Conservation (phyloP, 108 stramenopile species). For the Stephanodiscus minutulus region DNA sequence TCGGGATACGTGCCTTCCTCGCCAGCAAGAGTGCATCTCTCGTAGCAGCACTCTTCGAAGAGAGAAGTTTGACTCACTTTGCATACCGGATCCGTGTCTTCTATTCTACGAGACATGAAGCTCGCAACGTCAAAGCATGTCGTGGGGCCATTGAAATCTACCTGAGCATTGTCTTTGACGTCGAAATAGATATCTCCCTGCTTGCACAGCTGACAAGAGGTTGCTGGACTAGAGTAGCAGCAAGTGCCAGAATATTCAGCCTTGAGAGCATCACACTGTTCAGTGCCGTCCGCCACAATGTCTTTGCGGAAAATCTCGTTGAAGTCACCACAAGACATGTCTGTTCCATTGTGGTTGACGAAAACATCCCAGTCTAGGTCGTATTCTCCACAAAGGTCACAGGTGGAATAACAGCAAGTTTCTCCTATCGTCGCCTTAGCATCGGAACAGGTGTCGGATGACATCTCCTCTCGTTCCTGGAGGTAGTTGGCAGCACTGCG, state of each 20-base stretch:
- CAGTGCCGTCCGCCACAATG: slow-evolving; percentile 30
- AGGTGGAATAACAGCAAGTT: slow-evolving; percentile 46
- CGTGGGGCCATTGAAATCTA: slow-evolving; percentile 52
- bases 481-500: slow-evolving; percentile 44
- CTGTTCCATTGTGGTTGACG: slow-evolving; percentile 36
- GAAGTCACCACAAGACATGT: slow-evolving; percentile 48
- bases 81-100: slow-evolving; percentile 45
- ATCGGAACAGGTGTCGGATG: slow-evolving; percentile 34
- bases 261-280: slow-evolving; percentile 28
- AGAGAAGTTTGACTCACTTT: slow-evolving; percentile 36
- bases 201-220: slow-evolving; percentile 51
- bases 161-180: slow-evolving; percentile 39
- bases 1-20: slow-evolving; percentile 41
- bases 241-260: slow-evolving; percentile 30
- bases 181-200: slow-evolving; percentile 39
- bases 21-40: slow-evolving; percentile 36
- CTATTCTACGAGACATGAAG: slow-evolving; percentile 43
- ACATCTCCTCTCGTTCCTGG: slow-evolving; percentile 37
- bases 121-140: slow-evolving; percentile 44
- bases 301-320: slow-evolving; percentile 46
- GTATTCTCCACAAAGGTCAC: slow-evolving; percentile 48
- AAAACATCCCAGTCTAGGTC: slow-evolving; percentile 50
- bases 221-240: slow-evolving; percentile 47
- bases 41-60: slow-evolving; percentile 47
- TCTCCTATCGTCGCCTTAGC: slow-evolving; percentile 35